phyloP scores from a whole-genome alignment of 345 rosid genomes.

The Syzygium aqueum region DNA sequence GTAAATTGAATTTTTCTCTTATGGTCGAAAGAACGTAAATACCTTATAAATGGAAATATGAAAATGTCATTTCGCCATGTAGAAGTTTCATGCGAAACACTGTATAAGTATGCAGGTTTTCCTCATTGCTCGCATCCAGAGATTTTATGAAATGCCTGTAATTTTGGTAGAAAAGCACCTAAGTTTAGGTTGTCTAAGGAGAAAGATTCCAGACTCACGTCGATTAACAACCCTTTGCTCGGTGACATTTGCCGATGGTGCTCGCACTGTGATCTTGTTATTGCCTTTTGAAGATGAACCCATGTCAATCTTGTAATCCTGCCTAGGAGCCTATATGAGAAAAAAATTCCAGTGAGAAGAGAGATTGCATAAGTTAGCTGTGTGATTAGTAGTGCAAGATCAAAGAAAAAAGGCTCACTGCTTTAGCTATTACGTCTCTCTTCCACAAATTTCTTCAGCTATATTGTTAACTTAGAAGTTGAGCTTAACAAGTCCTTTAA shows the following conservation, averaged over 20 bases:
- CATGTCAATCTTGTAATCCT: slow-evolving; percentile 37
- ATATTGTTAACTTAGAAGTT: neutral
- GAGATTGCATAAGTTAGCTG: neutral
- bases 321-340: slow-evolving; percentile 33
- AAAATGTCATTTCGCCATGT: neutral
- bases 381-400: neutral
- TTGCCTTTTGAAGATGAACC: slow-evolving; percentile 64
- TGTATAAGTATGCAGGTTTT: neutral
- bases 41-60: neutral
- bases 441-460: neutral
- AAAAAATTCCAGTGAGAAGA: neutral
- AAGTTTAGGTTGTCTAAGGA: neutral
- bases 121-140: neutral
- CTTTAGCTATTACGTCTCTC: neutral
- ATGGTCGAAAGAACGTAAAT: neutral
- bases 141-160: neutral
- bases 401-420: neutral
- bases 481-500: neutral
- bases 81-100: neutral
- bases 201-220: slow-evolving; percentile 35
- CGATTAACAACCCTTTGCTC: slow-evolving; percentile 61
- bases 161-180: neutral
- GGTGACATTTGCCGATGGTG: slow-evolving; percentile 15
- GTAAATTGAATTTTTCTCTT: neutral
- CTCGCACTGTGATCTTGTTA: slow-evolving; percentile 38